Base-by-base conservation (phyloP, 345 rosid genomes). In the Alliaria petiolata region DNA sequence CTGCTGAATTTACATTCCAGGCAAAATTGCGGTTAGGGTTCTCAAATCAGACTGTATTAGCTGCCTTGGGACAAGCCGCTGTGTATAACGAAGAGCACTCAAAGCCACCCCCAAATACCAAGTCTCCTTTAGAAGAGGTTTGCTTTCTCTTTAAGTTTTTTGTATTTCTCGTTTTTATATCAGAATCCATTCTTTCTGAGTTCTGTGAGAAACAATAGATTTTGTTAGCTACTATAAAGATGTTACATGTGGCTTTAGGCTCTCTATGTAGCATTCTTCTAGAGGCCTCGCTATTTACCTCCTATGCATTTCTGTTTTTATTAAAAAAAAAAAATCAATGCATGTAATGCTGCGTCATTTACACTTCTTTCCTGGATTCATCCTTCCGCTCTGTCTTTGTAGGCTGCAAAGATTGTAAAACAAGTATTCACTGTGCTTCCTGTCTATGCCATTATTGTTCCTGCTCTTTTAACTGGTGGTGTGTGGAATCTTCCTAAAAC, bases 11-110 rank as follows among this genome's bases (percentile, higher is more conserved):
- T 51, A 15, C 72, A 36, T 61, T 64, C 65, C 83, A 95, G 98
- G 67, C 88, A 63, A 89, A 88, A 69, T 68, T 95, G 86, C 83
- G 93, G 56, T 84, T 95, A 67, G 91, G 89, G 58, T 81, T 88
- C 68, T 87, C 99, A 31, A 91, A 82, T 63, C 87, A 89, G 81
- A 95, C 95, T 69, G 88, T 95, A 68, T 87, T 95, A 78, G 89
- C 95, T 76, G 95, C 98, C 22, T 69, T 95, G 57, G 99, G 96
- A 69, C 96, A 91, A 82, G 96, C 99, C 28, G 86, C 96, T 75
- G 89, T 89, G 7, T 82, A 86, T 73, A 74, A 83, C 68, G 95
- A 87, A 77, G 81, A 86, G 39, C 85, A 88, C 71, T 84, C 90
- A 71, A 88, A 79, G 58, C 90, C 90, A 59, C 86, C 96, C 65